Conservation (phyloP, 805 yeast species). For the Spathaspora gorwiae region DNA sequence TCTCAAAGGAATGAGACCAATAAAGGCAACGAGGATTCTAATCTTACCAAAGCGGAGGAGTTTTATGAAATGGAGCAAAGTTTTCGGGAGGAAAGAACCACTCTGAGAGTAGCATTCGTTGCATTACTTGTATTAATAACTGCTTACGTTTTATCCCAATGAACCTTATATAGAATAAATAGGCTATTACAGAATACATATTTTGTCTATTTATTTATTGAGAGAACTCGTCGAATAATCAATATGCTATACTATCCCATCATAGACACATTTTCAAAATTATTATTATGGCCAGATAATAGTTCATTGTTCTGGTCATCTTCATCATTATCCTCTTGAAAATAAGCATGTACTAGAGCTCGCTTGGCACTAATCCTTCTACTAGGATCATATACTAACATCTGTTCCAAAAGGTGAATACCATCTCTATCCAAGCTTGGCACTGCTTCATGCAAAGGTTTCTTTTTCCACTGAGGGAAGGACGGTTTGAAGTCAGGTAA, state of each 20-base stretch:
- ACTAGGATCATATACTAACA: conserved; percentile 90
- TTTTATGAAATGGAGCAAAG: too few species aligned
- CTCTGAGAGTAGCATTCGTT: too few species aligned
- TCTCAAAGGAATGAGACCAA: too few species aligned
- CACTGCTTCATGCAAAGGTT: conserved; percentile 63
- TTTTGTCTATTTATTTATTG: too few species aligned
- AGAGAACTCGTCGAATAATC: too few species aligned
- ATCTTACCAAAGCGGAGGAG: too few species aligned
- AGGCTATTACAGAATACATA: too few species aligned
- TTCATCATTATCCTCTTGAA: conserved; percentile 45
- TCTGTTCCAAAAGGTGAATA: conserved; percentile 70
- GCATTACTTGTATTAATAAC: too few species aligned
- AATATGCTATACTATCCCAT: background rate
- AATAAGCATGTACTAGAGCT: conserved; percentile 86
- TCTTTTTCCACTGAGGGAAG: conserved; percentile 85
- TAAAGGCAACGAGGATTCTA: too few species aligned
- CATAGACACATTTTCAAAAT: background rate
- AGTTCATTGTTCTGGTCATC: background rate
- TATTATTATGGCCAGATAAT: background rate
- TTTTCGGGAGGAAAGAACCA: too few species aligned
- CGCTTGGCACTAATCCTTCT: conserved; percentile 90
- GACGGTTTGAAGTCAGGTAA: conserved; percentile 92
- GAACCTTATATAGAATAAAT: too few species aligned
- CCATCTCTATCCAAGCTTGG: conserved; percentile 83
- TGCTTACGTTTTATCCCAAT: too few species aligned